Conservation (phyloP, 2,329 filamentous ascomycete genomes). For the Cercospora zeina region DNA sequence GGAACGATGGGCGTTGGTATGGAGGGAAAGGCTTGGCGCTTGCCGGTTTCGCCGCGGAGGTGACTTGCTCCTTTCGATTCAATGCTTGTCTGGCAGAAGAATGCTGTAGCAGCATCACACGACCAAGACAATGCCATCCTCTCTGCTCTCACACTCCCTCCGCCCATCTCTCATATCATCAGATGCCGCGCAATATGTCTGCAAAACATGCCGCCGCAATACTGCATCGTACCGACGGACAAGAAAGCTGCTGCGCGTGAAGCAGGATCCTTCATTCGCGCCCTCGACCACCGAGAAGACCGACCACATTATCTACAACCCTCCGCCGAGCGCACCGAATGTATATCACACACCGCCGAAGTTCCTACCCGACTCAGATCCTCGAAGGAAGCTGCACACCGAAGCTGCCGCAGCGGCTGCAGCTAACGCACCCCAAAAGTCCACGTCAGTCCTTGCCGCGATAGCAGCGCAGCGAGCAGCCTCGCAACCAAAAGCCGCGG, state of each 20-base stretch:
- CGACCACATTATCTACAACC: constrained; percentile 65
- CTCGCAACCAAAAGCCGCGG: constrained; percentile 20
- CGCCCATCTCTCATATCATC: constrained; percentile 31
- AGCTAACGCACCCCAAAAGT: constrained; percentile 18
- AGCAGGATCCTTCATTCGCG: constrained; percentile 48
- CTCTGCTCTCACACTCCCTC: constrained; percentile 26
- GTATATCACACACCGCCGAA: constrained; percentile 65
- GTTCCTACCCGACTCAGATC: constrained; percentile 62
- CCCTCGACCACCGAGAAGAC: constrained; percentile 40
- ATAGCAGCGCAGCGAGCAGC: constrained; percentile 32
- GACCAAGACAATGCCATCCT: constrained; percentile 30
- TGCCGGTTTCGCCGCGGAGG: constrained; percentile 12
- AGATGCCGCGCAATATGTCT: constrained; percentile 33
- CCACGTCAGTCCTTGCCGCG: constrained; percentile 25
- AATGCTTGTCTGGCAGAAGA: constrained; percentile 7
- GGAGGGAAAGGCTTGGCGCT: constrained; percentile 4
- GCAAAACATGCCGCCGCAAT: constrained; percentile 42
- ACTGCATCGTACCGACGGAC: constrained; percentile 51
- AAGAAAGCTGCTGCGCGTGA: constrained; percentile 50
- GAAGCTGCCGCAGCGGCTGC: constrained; percentile 29
- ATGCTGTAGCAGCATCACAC: constrained; percentile 22
- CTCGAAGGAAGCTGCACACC: constrained; percentile 41
- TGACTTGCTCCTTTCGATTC: constrained; percentile 17
- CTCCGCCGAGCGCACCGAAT: constrained; percentile 63
- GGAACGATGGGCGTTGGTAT: not conserved